These are phyloP conservation scores for Plasmodium gonderi DNA, from an alignment of 169 alveolate genomes.

Conservation along the genomic window DNA sequence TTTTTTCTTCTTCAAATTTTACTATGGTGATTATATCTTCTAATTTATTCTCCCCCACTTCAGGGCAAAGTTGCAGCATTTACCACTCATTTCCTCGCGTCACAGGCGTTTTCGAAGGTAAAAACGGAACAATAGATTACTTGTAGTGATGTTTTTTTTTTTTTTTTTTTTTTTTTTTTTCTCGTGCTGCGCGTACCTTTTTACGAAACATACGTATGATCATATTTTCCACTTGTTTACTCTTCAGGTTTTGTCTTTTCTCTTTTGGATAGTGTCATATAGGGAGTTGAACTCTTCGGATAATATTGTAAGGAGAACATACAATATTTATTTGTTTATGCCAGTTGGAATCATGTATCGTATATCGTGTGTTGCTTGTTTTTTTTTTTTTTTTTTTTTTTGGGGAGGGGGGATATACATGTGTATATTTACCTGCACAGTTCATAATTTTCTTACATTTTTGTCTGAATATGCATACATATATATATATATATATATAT, in stretches of 20 bases:
- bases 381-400: background rate
- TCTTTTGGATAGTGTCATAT: slow-evolving; percentile 93
- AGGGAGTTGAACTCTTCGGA: slow-evolving; percentile 89
- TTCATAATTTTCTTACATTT: too few species aligned
- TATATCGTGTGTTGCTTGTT: background rate
- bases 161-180: background rate
- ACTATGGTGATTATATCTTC: background rate
- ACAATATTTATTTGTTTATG: background rate
- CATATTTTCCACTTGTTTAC: background rate
- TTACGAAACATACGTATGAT: background rate
- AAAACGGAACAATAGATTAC: background rate
- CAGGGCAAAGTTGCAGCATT: slow-evolving; percentile 92
- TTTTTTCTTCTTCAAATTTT: background rate
- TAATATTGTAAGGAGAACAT: slow-evolving; percentile 58
- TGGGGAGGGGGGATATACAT: too few species aligned
- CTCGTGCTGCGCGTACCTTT: too few species aligned
- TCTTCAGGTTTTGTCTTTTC: slow-evolving; percentile 86
- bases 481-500: too few species aligned
- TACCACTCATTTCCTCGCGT: slow-evolving; percentile 94
- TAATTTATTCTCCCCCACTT: background rate
- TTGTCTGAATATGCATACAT: background rate
- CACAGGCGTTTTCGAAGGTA: slow-evolving; percentile 91
- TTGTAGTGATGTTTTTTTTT: background rate
- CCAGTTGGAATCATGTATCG: background rate
- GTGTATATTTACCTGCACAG: background rate